phyloP scores from a whole-genome alignment of 1,284 basidiomycete genomes.

The Trichosporon faecale region DNA sequence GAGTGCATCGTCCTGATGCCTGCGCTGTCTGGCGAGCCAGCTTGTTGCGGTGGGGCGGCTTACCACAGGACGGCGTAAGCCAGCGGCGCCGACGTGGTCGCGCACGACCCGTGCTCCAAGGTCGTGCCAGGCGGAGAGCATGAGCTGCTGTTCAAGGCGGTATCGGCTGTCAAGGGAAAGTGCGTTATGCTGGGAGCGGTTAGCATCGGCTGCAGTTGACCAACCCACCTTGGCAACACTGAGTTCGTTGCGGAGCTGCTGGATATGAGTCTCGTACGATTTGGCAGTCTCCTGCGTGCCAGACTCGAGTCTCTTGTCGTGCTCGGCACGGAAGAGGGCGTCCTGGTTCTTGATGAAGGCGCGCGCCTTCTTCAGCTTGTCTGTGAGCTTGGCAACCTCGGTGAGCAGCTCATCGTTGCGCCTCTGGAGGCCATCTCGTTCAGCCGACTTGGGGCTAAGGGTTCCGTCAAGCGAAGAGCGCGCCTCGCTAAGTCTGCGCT shows the following conservation, averaged over 20 bases:
- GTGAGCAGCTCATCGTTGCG: conserved; percentile 69
- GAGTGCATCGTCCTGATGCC: conserved; percentile 46
- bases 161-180: conserved; percentile 54
- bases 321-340: conserved; percentile 58
- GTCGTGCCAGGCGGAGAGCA: conserved; percentile 70
- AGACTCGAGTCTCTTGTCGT: conserved; percentile 26
- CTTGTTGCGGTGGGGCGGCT: conserved; percentile 55
- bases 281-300: conserved; percentile 32
- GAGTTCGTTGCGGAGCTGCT: conserved; percentile 67
- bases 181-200: conserved; percentile 13
- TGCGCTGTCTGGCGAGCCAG: conserved; percentile 64
- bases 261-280: conserved; percentile 66
- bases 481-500: conserved; percentile 67
- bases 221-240: conserved; percentile 59
- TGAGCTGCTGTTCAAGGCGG: conserved; percentile 70
- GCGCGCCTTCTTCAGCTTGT: conserved; percentile 78
- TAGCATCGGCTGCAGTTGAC: no score
- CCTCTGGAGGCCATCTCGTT: conserved; percentile 64
- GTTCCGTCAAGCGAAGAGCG: conserved; percentile 68
- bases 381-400: conserved; percentile 66
- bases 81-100: conserved; percentile 44
- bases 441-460: conserved; percentile 65
- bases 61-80: conserved; percentile 41
- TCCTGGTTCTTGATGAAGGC: conserved; percentile 92
- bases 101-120: conserved; percentile 65